Conservation (phyloP, 1,139 yeast species). For the Pichia sp. region DNA sequence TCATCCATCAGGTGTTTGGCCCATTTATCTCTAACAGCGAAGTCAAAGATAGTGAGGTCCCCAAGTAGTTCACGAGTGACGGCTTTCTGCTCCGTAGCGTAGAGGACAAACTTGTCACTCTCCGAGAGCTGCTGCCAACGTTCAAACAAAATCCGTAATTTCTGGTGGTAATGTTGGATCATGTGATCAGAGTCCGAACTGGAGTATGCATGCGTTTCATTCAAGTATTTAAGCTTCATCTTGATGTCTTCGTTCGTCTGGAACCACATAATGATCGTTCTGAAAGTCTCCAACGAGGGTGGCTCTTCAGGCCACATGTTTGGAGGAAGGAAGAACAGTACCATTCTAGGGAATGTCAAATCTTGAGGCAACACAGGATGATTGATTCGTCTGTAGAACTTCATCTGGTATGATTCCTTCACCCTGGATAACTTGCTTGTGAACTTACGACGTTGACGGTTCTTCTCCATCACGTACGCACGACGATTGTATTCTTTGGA, state of each 20-base stretch:
- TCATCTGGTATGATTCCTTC: slow-evolving; percentile 28
- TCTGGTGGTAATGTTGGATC: too few species aligned
- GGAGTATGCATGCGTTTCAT: too few species aligned
- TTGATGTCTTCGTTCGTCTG: slow-evolving; percentile 13
- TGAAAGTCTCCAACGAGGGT: slow-evolving; percentile 37
- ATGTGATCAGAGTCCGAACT: too few species aligned
- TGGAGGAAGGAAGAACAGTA: slow-evolving; percentile 38
- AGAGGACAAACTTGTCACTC: slow-evolving; percentile 30
- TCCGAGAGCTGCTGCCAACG: slow-evolving; percentile 34
- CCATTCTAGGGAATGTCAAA: slow-evolving; percentile 41
- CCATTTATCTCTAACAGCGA: slow-evolving; percentile 35
- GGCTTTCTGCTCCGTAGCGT: slow-evolving; percentile 36
- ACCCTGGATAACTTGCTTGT: slow-evolving; percentile 32
- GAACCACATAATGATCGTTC: slow-evolving; percentile 16
- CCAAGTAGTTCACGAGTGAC: slow-evolving; percentile 40
- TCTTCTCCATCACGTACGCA: slow-evolving; percentile 37
- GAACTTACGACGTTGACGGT: slow-evolving; percentile 31
- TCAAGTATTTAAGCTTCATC: slow-evolving; percentile 13
- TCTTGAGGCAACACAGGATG: slow-evolving; percentile 34
- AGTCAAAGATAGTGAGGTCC: slow-evolving; percentile 32
- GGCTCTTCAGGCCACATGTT: slow-evolving; percentile 43
- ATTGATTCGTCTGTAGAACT: slow-evolving; percentile 32
- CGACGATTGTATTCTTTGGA: slow-evolving; percentile 38
- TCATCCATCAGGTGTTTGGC: slow-evolving; percentile 27
- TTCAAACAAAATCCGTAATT: too few species aligned